Evolutionary conservation across 73 alveolate species (phyloP).

Genomic region (Tetrahymena elliotti): DNA sequence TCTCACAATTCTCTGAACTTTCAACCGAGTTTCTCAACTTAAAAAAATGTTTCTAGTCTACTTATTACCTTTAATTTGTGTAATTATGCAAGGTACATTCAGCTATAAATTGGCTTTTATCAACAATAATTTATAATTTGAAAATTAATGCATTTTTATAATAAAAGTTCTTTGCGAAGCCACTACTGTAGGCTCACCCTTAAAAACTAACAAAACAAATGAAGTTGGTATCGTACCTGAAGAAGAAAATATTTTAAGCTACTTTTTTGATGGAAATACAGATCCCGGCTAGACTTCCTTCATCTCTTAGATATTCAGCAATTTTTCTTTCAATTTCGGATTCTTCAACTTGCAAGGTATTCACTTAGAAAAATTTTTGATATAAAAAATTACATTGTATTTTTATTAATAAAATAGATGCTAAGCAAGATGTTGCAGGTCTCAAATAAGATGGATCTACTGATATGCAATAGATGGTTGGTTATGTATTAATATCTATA

Average conservation of each 20-base stretch:
- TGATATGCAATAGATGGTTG: background rate
- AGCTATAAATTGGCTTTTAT: background rate
- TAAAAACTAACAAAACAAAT: background rate
- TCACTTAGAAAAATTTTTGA: too few relatives aligned
- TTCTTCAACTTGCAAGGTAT: background rate
- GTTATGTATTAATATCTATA: background rate
- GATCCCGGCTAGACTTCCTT: background rate
- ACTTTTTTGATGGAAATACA: background rate
- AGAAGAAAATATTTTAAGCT: background rate
- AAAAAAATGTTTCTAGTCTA: background rate
- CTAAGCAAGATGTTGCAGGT: background rate
- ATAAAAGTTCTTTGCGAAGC: background rate
- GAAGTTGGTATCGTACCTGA: background rate
- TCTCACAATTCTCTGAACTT: background rate
- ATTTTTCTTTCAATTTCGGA: background rate
- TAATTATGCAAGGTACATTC: background rate
- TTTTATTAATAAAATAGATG: background rate
- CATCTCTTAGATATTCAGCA: background rate
- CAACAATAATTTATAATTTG: too few relatives aligned
- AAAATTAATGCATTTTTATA: background rate
- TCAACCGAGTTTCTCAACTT: background rate
- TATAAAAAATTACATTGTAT: too few relatives aligned
- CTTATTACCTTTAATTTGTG: background rate
- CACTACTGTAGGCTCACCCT: background rate
- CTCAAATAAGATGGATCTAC: background rate